Evolutionary conservation across 441 rosid genomes (phyloP).

Genomic region (Codiaeum variegatum): DNA sequence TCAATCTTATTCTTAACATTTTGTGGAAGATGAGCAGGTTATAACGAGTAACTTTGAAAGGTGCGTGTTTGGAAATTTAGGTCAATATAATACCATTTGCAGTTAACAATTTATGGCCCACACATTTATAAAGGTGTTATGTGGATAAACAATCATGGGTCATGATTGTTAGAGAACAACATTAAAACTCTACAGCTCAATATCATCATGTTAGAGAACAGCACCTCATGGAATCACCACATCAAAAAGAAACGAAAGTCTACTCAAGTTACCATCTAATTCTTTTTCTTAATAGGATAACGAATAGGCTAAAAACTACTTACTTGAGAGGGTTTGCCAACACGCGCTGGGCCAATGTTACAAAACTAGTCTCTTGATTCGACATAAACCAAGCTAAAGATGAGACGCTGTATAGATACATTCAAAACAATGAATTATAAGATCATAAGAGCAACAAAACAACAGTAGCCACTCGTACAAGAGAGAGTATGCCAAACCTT

Average conservation of each 20-base stretch:
- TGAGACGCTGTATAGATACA: slow-evolving; percentile 72
- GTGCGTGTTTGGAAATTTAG: background rate
- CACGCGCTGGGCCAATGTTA: slow-evolving; percentile 93
- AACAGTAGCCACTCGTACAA: background rate
- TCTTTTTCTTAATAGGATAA: background rate
- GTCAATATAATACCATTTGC: background rate
- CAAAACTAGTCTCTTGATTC: slow-evolving; percentile 98
- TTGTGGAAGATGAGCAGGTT: background rate
- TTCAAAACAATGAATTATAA: slow-evolving; percentile 24
- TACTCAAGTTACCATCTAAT: background rate
- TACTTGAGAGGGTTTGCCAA: slow-evolving; percentile 91
- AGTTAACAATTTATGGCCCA: background rate
- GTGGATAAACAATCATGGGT: background rate
- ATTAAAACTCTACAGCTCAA: background rate
- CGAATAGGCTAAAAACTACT: slow-evolving; percentile 27
- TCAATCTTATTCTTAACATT: background rate
- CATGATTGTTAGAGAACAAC: too few relatives aligned
- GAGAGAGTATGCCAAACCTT: slow-evolving; percentile 48
- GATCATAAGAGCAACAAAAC: slow-evolving; percentile 17
- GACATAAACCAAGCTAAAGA: slow-evolving; percentile 99
- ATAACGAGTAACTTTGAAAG: background rate
- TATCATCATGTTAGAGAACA: background rate
- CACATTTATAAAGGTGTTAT: background rate
- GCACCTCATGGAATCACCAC: background rate
- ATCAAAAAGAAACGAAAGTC: background rate